phyloP scores from a whole-genome alignment of 805 yeast genomes.

The Yarrowia porcina region DNA sequence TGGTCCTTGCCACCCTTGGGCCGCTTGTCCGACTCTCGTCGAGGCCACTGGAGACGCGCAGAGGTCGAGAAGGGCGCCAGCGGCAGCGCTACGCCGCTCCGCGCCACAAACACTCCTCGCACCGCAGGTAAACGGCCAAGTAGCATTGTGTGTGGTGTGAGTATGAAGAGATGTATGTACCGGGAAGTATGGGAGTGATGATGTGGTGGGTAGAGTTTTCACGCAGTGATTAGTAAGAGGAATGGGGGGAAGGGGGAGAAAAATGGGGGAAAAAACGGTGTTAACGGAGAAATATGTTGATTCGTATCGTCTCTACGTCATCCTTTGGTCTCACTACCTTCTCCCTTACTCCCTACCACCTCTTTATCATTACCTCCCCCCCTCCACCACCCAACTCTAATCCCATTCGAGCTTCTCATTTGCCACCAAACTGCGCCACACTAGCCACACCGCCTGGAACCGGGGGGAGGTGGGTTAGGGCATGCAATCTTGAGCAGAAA shows the following conservation, averaged over 20 bases:
- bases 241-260: too few species aligned
- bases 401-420: not conserved
- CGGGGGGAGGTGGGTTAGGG: too few species aligned
- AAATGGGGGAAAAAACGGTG: too few species aligned
- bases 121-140: constrained; percentile 24
- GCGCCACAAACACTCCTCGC: constrained; percentile 9
- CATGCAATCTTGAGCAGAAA: too few species aligned
- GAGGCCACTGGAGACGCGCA: not conserved
- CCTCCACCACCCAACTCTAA: not conserved
- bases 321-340: too few species aligned
- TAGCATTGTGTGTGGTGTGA: constrained; percentile 8
- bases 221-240: not conserved
- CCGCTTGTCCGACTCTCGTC: constrained; percentile 16
- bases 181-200: too few species aligned
- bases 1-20: constrained; percentile 22
- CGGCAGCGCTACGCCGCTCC: not conserved
- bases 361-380: not conserved
- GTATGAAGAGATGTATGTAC: not conserved
- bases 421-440: constrained; percentile 24
- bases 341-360: too few species aligned
- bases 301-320: too few species aligned
- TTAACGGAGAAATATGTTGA: too few species aligned
- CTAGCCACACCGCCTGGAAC: not conserved
- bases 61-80: not conserved
- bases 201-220: not conserved